These are phyloP conservation scores for Alternaria panax DNA, from an alignment of 2,329 filamentous ascomycete species.

Conservation along the genomic window DNA sequence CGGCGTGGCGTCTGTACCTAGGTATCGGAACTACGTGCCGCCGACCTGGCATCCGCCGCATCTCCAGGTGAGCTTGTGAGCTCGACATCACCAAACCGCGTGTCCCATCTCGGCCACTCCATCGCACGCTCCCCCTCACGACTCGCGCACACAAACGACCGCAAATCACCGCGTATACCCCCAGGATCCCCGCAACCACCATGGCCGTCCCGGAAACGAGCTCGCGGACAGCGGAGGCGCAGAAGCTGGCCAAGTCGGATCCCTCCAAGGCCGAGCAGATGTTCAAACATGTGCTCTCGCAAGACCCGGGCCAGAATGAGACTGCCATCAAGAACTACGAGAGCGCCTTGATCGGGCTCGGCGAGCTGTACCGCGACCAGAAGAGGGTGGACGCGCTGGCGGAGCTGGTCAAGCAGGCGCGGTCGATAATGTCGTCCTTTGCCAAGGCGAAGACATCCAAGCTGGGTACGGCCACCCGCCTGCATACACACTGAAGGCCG, in stretches of 20 bases:
- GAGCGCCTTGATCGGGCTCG: constrained; percentile 83
- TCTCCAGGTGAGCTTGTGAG: constrained; percentile 23
- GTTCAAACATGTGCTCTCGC: constrained; percentile 89
- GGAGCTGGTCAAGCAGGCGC: constrained; percentile 86
- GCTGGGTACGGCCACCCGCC: constrained; percentile 71
- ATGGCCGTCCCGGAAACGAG: constrained; percentile 58
- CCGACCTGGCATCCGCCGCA: constrained; percentile 17
- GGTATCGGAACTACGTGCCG: constrained; percentile 13
- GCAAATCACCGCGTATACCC: background rate
- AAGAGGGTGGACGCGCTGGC: constrained; percentile 85
- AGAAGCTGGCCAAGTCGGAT: constrained; percentile 80
- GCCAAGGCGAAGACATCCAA: constrained; percentile 99
- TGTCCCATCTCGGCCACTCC: constrained; percentile 13
- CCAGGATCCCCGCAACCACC: constrained; percentile 12
- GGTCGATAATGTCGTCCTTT: constrained; percentile 91
- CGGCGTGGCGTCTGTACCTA: background rate
- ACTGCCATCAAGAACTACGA: constrained; percentile 91
- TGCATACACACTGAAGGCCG: too few relatives aligned
- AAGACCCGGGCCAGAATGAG: constrained; percentile 84
- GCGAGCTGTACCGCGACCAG: constrained; percentile 90
- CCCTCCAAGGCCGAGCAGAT: constrained; percentile 83
- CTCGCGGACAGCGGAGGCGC: constrained; percentile 83
- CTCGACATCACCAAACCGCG: constrained; percentile 23
- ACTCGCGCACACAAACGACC: constrained; percentile 3
- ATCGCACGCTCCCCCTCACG: constrained; percentile 7